Evolutionary conservation across 2,329 filamentous ascomycete species (phyloP).

Genomic region (Escovopsis sp.): DNA sequence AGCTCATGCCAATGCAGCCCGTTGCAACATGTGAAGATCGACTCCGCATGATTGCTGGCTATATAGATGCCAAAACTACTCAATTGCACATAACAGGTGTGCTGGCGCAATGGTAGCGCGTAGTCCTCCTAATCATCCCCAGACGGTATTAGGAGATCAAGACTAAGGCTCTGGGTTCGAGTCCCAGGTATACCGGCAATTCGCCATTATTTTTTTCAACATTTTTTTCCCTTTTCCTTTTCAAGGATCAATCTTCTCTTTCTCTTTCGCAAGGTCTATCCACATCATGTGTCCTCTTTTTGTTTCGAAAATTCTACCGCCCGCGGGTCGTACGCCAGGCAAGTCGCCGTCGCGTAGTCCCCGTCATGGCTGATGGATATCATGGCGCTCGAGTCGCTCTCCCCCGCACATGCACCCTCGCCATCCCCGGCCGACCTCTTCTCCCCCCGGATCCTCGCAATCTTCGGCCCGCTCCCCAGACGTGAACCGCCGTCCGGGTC

Average conservation of each 20-base stretch:
- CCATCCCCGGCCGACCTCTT: not conserved
- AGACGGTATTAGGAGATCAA: conserved; percentile 3
- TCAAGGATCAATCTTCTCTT: not conserved
- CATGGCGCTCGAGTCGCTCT: conserved; percentile 40
- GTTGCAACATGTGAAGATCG: no score
- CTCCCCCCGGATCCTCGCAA: conserved; percentile 26
- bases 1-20: no score
- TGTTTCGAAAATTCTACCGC: not conserved
- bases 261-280: not conserved
- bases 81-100: conserved; percentile 7
- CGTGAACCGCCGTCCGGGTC: conserved; percentile 9
- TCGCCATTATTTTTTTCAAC: conserved; percentile 3
- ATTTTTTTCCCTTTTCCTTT: no score
- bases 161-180: conserved; percentile 27
- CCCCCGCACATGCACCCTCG: conserved; percentile 6
- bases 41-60: no score
- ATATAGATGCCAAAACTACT: no score
- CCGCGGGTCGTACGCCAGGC: conserved; percentile 30
- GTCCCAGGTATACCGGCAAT: conserved; percentile 21
- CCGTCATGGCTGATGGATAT: conserved; percentile 81
- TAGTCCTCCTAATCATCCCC: conserved; percentile 19
- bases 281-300: not conserved
- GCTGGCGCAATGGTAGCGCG: conserved; percentile 26
- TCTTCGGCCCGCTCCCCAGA: conserved; percentile 26
- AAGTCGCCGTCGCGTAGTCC: conserved; percentile 62